These are phyloP conservation scores for Phytomonas sp. DNA, from an alignment of 208 protist species.

Conservation along the genomic window DNA sequence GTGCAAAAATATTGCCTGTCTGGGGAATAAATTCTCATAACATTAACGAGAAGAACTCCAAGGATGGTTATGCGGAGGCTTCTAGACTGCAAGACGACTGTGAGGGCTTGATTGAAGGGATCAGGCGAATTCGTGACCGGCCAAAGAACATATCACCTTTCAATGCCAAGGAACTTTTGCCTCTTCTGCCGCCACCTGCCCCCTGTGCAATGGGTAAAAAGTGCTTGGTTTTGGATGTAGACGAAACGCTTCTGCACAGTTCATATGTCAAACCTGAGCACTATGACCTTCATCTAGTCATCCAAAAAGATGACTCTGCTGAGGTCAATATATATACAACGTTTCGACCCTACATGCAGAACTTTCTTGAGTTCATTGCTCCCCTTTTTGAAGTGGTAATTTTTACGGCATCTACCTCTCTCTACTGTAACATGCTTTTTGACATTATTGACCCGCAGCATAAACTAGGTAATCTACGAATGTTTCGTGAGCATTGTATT, in stretches of 20 bases:
- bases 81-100: neutral
- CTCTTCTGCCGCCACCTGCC: slow-evolving; percentile 49
- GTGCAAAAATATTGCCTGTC: slow-evolving; percentile 12
- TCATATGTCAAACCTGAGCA: slow-evolving; percentile 44
- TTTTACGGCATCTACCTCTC: slow-evolving; percentile 81
- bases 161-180: slow-evolving; percentile 43
- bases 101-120: slow-evolving; percentile 30
- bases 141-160: slow-evolving; percentile 82
- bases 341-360: slow-evolving; percentile 65
- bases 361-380: slow-evolving; percentile 67
- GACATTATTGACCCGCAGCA: slow-evolving; percentile 52
- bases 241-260: slow-evolving; percentile 89
- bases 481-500: slow-evolving; percentile 85
- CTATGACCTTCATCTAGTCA: slow-evolving; percentile 63
- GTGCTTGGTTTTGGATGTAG: slow-evolving; percentile 82
- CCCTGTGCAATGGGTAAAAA: slow-evolving; percentile 40
- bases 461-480: slow-evolving; percentile 49
- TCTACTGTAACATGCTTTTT: slow-evolving; percentile 80
- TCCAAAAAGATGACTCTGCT: slow-evolving; percentile 40
- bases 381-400: slow-evolving; percentile 81
- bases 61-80: slow-evolving; percentile 1
- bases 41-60: slow-evolving; percentile 10
- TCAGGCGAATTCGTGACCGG: slow-evolving; percentile 42
- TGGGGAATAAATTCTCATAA: slow-evolving; percentile 6
- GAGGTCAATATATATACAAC: slow-evolving; percentile 77